These are phyloP conservation scores for Echinochloa phyllopogon DNA, from an alignment of 176 grass and related monocot genomes.

Conservation along the genomic window DNA sequence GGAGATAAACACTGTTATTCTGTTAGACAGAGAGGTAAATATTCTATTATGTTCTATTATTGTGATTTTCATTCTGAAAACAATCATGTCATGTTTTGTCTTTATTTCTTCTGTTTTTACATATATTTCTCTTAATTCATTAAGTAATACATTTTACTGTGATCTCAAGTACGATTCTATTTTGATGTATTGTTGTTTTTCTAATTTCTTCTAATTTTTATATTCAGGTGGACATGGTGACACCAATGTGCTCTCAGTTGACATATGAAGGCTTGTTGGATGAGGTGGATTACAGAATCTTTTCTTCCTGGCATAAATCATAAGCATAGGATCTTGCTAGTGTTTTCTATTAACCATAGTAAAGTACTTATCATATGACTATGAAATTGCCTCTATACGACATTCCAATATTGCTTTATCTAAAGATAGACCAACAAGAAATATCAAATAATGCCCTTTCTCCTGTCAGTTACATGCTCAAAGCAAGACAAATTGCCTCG, in stretches of 20 bases:
- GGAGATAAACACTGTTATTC: conserved; percentile 92
- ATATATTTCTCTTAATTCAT: background rate
- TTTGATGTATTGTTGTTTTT: conserved; percentile 21
- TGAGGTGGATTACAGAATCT: conserved; percentile 56
- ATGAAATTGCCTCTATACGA: background rate
- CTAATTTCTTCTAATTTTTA: conserved; percentile 19
- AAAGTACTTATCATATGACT: background rate
- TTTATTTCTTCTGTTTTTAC: background rate
- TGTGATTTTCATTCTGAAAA: conserved; percentile 5
- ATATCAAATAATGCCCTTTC: conserved; percentile 5
- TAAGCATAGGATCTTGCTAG: too few species aligned
- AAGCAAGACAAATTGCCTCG: conserved; percentile 1
- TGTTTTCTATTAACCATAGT: conserved; percentile 12
- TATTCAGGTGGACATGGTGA: conserved; percentile 94
- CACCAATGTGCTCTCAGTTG: conserved; percentile 95
- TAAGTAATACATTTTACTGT: conserved; percentile 3
- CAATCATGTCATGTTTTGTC: background rate
- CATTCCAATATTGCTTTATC: conserved; percentile 8
- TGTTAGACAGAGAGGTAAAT: conserved; percentile 87
- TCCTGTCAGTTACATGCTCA: background rate
- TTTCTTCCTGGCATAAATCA: background rate
- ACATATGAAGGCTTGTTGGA: conserved; percentile 96
- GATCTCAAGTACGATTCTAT: background rate
- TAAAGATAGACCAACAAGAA: background rate
- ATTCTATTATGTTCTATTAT: conserved; percentile 30